A percentile compares a stretch with the other conserved stretches of the same genome.
Evolutionary conservation across 441 rosid species (phyloP).

Genomic region (Arabidopsis lyrata): DNA sequence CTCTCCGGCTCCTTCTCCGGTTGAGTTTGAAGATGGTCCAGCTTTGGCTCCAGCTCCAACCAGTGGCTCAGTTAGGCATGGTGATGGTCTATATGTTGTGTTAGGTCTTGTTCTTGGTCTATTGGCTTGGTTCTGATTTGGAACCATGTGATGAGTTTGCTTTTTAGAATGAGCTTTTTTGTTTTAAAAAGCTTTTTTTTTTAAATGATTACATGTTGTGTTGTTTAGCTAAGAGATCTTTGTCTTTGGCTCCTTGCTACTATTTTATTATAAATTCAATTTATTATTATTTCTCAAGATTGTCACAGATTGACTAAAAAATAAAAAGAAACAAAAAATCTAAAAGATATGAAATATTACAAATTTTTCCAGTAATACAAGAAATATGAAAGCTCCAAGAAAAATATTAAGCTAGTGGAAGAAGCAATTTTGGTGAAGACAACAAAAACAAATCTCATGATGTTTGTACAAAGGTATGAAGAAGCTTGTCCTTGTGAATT

Average conservation of each 20-base stretch:
- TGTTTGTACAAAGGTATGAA: too few relatives aligned
- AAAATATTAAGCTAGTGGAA: too few relatives aligned
- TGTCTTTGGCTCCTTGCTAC: neutral
- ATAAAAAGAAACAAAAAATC: neutral
- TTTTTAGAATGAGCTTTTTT: slow-evolving; percentile 18
- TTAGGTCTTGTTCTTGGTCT: slow-evolving; percentile 43
- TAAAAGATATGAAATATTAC: too few relatives aligned
- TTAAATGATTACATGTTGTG: slow-evolving; percentile 23
- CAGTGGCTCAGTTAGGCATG: slow-evolving; percentile 27
- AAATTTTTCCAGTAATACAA: too few relatives aligned
- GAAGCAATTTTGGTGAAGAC: too few relatives aligned
- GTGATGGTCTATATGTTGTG: slow-evolving; percentile 23
- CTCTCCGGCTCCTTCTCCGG: slow-evolving; percentile 46
- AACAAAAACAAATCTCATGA: too few relatives aligned
- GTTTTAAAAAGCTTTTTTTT: slow-evolving; percentile 30
- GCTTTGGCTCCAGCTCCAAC: slow-evolving; percentile 38
- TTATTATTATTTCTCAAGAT: neutral
- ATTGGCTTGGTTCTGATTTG: slow-evolving; percentile 41
- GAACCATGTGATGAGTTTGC: slow-evolving; percentile 22
- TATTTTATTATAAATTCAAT: slow-evolving; percentile 8
- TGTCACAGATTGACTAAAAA: neutral
- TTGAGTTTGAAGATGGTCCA: slow-evolving; percentile 42
- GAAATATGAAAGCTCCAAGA: too few relatives aligned
- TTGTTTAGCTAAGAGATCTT: slow-evolving; percentile 7
- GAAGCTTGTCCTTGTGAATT: slow-evolving; percentile 8